These are phyloP conservation scores for Ascoidea asiatica DNA, from an alignment of 805 yeast genomes.

Conservation along the genomic window DNA sequence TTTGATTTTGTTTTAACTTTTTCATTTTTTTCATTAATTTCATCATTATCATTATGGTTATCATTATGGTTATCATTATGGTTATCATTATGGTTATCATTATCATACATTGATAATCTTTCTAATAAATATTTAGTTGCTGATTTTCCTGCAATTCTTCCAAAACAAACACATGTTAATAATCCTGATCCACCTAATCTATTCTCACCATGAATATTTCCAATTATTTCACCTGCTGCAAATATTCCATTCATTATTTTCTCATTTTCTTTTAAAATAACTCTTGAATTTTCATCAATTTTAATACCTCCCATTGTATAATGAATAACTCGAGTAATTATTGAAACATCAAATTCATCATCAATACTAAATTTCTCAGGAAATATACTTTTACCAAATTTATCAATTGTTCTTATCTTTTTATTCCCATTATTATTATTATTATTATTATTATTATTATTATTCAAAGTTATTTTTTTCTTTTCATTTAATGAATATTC, in stretches of 20 bases:
- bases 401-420: conserved; percentile 15
- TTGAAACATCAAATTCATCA: conserved; percentile 14
- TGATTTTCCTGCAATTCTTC: conserved; percentile 32
- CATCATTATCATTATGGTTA: neutral
- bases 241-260: conserved; percentile 29
- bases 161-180: conserved; percentile 49
- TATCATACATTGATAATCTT: neutral
- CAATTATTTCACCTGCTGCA: conserved; percentile 58
- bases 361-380: conserved; percentile 13
- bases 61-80: neutral
- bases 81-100: too few relatives aligned
- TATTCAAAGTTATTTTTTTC: conserved; percentile 6
- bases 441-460: too few relatives aligned
- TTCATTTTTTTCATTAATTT: neutral
- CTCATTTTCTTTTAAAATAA: conserved; percentile 13
- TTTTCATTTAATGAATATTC: conserved; percentile 10
- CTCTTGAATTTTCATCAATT: conserved; percentile 34
- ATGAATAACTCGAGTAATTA: conserved; percentile 49
- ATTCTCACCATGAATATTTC: conserved; percentile 56
- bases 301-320: conserved; percentile 59
- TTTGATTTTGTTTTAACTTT: neutral
- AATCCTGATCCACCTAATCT: conserved; percentile 47
- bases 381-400: conserved; percentile 21
- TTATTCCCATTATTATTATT: conserved; percentile 10
- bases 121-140: neutral